Percentiles rank a stretch among this genome's conserved stretches.
These are phyloP conservation scores for Trichoderma koningiopsis DNA, from an alignment of 2,329 filamentous ascomycete species.

Conservation along the genomic window DNA sequence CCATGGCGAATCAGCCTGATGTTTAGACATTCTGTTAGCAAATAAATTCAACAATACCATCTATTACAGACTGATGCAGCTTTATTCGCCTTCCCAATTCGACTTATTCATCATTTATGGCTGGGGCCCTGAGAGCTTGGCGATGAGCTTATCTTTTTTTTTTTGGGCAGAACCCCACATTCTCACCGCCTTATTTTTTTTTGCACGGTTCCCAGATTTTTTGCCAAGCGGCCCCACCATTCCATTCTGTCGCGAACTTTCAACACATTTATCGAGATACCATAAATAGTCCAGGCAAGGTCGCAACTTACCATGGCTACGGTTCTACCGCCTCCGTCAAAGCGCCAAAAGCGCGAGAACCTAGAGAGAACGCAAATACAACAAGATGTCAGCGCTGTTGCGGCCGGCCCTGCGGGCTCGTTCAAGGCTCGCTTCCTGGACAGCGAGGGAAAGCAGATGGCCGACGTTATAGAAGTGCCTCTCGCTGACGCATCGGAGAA, in stretches of 20 bases:
- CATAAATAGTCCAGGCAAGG: neutral
- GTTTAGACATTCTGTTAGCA: constrained; percentile 1
- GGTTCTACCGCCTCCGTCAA: constrained; percentile 79
- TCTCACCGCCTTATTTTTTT: constrained; percentile 36
- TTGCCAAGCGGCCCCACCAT: constrained; percentile 27
- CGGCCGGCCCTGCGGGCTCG: constrained; percentile 70
- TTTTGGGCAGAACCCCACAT: constrained; percentile 23
- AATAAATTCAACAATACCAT: neutral
- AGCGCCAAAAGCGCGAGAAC: constrained; percentile 78
- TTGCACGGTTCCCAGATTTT: constrained; percentile 29
- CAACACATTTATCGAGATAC: constrained; percentile 19
- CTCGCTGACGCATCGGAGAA: constrained; percentile 84
- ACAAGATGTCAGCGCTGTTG: constrained; percentile 70
- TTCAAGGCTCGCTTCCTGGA: constrained; percentile 89
- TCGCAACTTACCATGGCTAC: constrained; percentile 66
- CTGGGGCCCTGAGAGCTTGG: constrained; percentile 4
- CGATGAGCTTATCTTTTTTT: constrained; percentile 11
- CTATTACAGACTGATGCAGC: neutral
- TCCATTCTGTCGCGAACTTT: constrained; percentile 27
- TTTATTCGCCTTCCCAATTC: constrained; percentile 9
- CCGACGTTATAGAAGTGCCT: constrained; percentile 72
- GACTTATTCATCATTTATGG: neutral
- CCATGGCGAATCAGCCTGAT: constrained; percentile 25
- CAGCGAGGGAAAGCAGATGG: constrained; percentile 70
- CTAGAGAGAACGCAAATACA: constrained; percentile 72